A percentile compares a stretch with the other conserved stretches of the same genome.
Evolutionary conservation across 176 grass and related monocot species (phyloP).

Genomic region (Musa schizocarpa): DNA sequence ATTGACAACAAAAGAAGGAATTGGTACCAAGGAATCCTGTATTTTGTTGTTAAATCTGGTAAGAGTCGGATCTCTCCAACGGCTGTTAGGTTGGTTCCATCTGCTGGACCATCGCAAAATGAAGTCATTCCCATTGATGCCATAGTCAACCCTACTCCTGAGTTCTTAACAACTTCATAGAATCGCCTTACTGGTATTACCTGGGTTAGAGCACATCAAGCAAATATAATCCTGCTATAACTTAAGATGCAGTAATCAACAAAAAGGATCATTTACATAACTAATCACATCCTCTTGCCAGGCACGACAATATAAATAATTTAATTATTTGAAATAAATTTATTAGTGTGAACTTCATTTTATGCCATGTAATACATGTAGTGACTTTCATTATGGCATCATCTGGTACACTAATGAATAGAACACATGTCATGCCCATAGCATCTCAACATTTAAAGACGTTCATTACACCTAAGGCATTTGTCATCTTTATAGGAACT

Average conservation of each 20-base stretch:
- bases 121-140: conserved; percentile 77
- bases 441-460: neutral
- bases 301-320: no score
- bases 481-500: neutral
- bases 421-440: neutral
- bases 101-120: conserved; percentile 71
- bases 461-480: neutral
- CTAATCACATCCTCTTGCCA: no score
- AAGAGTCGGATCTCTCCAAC: conserved; percentile 85
- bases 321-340: no score
- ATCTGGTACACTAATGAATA: neutral
- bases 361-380: neutral
- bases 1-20: no score
- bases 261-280: no score
- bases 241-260: no score
- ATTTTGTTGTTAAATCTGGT: conserved; percentile 73
- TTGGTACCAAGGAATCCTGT: conserved; percentile 72
- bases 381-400: neutral
- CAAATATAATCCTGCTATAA: neutral
- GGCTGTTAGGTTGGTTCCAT: conserved; percentile 74
- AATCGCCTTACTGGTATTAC: conserved; percentile 72
- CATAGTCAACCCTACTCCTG: conserved; percentile 71
- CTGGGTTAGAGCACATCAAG: conserved; percentile 21
- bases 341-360: neutral
- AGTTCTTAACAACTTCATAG: conserved; percentile 66